Base-by-base conservation (phyloP, 805 yeast species). In the Wickerhamiella spandovensis region DNA sequence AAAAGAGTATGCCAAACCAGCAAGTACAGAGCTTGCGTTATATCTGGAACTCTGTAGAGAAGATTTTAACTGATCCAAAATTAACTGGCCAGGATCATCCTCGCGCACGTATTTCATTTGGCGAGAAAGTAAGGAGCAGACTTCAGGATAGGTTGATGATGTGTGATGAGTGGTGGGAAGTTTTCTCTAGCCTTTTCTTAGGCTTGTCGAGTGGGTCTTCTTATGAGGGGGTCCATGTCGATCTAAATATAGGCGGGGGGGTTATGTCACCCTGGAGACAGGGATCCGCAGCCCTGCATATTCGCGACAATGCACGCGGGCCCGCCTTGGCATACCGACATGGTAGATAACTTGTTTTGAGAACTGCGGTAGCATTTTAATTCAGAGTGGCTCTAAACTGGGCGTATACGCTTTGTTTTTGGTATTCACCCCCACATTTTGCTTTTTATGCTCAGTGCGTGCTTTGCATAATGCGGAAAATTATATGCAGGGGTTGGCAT, bases 11-110 rank as follows among this genome's bases (percentile, higher is more conserved):
- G 56, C 56, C n/a, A 67, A 47, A 23, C 68, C 64, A 9, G 70
- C 67, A 50, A 65, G 53, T 2, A 67, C 67, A 5, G 72, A 67
- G 35, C 57, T 53, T 10, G 66, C 59, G 9, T 61, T 57, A 54
- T 64, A 60, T 13, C 59, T 49, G 13, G 62, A 46, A 5, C 58
- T 59, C 15, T 50, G 50, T 12, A 60, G 53, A 2, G 62, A 59
- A 6, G 54, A 53, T 12, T 58, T 56, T 39, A 60, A 45, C 49
- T 59, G 61, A 23, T 51, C 52, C 21, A 60, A 52, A 10, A 59
- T 47, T n/a, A 48, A 41, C 13, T 51, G 35, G 18, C 51, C 58
- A 13, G 50, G 44, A 24, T 53, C 22, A 6, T 39, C 43, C 5
- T 28, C 32, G 12, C 32, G 32, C 32, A 28, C 32, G 32, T 28